These are phyloP conservation scores for Phytophthora ohioensis DNA, from an alignment of 352 stramenopile species.

Conservation along the genomic window DNA sequence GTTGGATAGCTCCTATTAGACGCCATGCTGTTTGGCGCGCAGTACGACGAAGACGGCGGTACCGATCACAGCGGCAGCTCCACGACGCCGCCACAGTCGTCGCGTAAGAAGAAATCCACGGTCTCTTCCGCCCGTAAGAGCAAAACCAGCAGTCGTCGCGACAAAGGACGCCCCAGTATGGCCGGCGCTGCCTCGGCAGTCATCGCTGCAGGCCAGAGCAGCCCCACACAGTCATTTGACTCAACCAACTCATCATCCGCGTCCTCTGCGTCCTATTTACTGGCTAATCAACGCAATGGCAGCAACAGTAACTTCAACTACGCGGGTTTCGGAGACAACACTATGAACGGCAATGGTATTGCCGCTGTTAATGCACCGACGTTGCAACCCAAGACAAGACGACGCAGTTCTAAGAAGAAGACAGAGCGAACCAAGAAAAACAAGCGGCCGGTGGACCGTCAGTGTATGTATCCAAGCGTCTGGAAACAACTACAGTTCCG, in stretches of 20 bases:
- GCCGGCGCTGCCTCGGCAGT: constrained; percentile 29
- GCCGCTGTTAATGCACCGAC: constrained; percentile 8
- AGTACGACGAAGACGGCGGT: constrained; percentile 59
- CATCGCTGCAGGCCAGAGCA: constrained; percentile 25
- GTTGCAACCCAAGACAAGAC: constrained; percentile 34
- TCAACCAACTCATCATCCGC: constrained; percentile 51
- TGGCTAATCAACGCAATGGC: constrained; percentile 22
- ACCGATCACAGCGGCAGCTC: constrained; percentile 49
- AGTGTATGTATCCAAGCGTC: constrained; percentile 82
- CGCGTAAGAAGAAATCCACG: constrained; percentile 48
- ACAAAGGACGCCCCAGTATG: constrained; percentile 29
- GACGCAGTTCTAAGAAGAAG: constrained; percentile 42
- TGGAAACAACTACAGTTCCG: constrained; percentile 86
- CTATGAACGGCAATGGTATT: constrained; percentile 5
- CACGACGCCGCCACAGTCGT: constrained; percentile 41
- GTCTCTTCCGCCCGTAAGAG: constrained; percentile 17
- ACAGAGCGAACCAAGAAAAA: constrained; percentile 36
- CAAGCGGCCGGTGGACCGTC: constrained; percentile 47
- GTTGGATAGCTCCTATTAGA: neutral
- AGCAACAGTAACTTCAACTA: constrained; percentile 35
- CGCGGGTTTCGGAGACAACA: constrained; percentile 2
- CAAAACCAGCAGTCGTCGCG: constrained; percentile 23
- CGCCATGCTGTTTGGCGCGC: constrained; percentile 56
- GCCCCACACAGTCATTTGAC: constrained; percentile 42
- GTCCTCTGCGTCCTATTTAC: constrained; percentile 36